These are phyloP conservation scores for Gossypioides kirkii DNA, from an alignment of 345 rosid genomes.

Conservation along the genomic window DNA sequence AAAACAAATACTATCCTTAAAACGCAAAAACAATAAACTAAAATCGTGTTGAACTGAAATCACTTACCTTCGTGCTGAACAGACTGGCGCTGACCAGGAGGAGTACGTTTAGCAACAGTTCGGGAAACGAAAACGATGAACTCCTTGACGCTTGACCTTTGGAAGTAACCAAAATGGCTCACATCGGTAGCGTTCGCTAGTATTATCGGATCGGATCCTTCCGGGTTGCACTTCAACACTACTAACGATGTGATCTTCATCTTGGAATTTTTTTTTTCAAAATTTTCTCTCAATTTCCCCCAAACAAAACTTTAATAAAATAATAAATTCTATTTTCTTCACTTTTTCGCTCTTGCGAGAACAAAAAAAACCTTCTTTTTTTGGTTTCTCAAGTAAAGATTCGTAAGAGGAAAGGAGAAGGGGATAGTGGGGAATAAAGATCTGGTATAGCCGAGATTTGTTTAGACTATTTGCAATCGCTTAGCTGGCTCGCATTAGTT, in stretches of 20 bases:
- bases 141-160: slow-evolving; percentile 81
- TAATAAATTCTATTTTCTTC: background rate
- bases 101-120: slow-evolving; percentile 90
- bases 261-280: background rate
- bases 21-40: background rate
- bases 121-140: slow-evolving; percentile 86
- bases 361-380: background rate
- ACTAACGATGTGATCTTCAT: slow-evolving; percentile 97
- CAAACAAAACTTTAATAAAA: background rate
- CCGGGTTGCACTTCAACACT: slow-evolving; percentile 67
- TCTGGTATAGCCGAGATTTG: background rate
- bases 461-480: background rate
- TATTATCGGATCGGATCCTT: slow-evolving; percentile 63
- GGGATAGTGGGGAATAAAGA: background rate
- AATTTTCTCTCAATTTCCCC: background rate
- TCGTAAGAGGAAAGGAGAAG: background rate
- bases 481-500: background rate
- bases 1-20: background rate
- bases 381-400: background rate
- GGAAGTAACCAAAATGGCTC: slow-evolving; percentile 87
- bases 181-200: slow-evolving; percentile 72
- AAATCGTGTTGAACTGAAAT: background rate
- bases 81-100: slow-evolving; percentile 84
- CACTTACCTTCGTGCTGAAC: slow-evolving; percentile 85
- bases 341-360: background rate